Conservation (phyloP, 75 land plant species). For the Picea sitchensis region DNA sequence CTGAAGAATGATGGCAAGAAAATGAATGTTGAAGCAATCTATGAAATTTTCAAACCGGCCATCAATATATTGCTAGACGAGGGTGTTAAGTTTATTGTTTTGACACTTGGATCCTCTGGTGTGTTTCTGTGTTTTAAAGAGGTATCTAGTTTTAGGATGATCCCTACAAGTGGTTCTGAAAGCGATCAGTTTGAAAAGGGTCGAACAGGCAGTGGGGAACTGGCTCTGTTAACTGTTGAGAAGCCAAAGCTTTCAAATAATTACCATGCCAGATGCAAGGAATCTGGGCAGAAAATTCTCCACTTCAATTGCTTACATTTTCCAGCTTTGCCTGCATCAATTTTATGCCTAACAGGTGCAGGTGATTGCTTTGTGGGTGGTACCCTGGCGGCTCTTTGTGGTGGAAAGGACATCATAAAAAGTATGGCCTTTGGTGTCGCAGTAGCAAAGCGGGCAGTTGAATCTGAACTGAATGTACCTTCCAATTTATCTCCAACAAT, state of each 20-base stretch:
- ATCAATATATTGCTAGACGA: constrained; percentile 60
- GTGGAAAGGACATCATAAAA: constrained; percentile 45
- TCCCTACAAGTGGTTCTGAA: not conserved
- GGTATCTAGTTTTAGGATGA: constrained; percentile 12
- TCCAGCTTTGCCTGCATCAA: constrained; percentile 80
- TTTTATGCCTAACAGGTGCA: constrained; percentile 83
- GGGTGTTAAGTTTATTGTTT: constrained; percentile 58
- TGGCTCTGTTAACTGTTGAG: not conserved
- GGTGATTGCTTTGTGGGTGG: constrained; percentile 98
- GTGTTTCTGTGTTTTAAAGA: constrained; percentile 64
- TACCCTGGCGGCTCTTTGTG: constrained; percentile 49
- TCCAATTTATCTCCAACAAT: constrained; percentile 14
- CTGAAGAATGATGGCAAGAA: not conserved
- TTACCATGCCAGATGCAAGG: not conserved
- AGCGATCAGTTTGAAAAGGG: not conserved
- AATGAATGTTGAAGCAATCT: constrained; percentile 28
- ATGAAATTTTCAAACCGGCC: constrained; percentile 46
- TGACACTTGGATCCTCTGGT: constrained; percentile 82
- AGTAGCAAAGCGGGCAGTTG: constrained; percentile 79
- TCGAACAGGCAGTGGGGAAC: not conserved
- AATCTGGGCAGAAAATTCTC: too few relatives aligned
- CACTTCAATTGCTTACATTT: too few relatives aligned
- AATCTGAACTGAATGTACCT: constrained; percentile 69
- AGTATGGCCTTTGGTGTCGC: constrained; percentile 78
- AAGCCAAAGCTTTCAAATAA: not conserved